Base-by-base conservation (phyloP, 1,284 basidiomycete species). In the Ustilago curta region DNA sequence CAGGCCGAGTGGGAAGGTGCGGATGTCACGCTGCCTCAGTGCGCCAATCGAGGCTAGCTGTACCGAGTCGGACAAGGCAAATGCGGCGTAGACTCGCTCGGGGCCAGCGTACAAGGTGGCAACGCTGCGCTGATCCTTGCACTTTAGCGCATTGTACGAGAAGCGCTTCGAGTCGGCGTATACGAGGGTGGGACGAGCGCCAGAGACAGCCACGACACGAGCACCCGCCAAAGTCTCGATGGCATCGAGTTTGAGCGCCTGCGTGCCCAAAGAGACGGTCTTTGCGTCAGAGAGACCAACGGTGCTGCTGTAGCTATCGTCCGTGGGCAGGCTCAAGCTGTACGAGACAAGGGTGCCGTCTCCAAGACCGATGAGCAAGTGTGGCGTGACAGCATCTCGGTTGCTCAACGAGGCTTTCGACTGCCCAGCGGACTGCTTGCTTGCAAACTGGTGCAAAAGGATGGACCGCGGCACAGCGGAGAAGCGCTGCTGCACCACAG, bases 331-430 rank as follows among this genome's bases (percentile, higher is more conserved):
- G 25, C 85, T 83, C n/a, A 88, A 59, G 16, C 78, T 72, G 73
- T 90, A 91, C 6, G 89, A 87, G 3, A 90, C 88, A n/a, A 96
- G 87, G 4, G 89, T 89, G 1, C 95, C 95, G 83, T 97, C 90
- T 6, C 89, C 90, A 5, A 95, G 86, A 0, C 94, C 95, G 9
- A 90, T 90, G 21, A 97, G 86, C 6, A 97, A 87, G 70, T 91
- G 89, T 0, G 68, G 59, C 9, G 40, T 47, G 16, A 53, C 32
- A 21, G 71, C 51, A 27, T 67, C 60, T 45, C 58, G 59, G 21
- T 60, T 68, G 60, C 56, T 39, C 49, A 60, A 25, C 37, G 53
- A 60, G 12, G 49, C 44, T 29, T 49, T 58, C 1, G 61, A 19
- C 31, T 63, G 48, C 1, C 9, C 29, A 8, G 40, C 29, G 18